Conservation (phyloP, 1,139 yeast species). For the Geotrichum cucujoidarum region DNA sequence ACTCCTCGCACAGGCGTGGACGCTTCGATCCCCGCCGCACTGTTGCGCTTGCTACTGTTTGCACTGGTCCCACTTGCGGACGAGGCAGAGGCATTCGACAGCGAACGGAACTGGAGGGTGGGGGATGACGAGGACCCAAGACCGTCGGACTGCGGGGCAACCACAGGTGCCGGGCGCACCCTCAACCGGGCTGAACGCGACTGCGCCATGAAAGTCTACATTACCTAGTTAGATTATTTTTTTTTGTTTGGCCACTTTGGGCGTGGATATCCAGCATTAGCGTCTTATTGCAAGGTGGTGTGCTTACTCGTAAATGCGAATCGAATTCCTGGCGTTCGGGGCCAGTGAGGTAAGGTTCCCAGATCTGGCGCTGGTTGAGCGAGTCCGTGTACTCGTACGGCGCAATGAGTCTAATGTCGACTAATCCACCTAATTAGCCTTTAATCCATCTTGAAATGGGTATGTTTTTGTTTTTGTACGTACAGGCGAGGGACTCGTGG, state of each 20-base stretch:
- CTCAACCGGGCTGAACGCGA: constrained; percentile 30
- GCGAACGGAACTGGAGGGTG: constrained; percentile 9
- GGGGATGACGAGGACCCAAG: constrained; percentile 2
- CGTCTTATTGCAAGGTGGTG: background rate
- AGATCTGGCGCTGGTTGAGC: constrained; percentile 33
- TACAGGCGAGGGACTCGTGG: constrained; percentile 11
- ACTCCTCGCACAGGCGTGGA: background rate
- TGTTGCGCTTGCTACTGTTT: background rate
- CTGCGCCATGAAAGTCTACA: constrained; percentile 30
- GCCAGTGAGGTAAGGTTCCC: constrained; percentile 36
- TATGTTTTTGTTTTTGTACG: background rate
- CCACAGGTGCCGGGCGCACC: constrained; percentile 30
- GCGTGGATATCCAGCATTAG: background rate
- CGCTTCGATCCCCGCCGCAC: background rate
- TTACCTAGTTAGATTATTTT: background rate
- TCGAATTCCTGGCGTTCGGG: constrained; percentile 35
- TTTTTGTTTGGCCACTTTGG: background rate
- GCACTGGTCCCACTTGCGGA: background rate
- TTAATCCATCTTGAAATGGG: background rate
- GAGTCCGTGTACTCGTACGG: constrained; percentile 33
- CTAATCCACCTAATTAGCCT: background rate
- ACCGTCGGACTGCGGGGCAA: constrained; percentile 1
- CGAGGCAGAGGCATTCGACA: background rate
- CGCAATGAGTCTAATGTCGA: constrained; percentile 12
- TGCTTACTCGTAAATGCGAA: constrained; percentile 26